Conservation (phyloP, 2,329 filamentous ascomycete genomes). For the Penicillium sp. region DNA sequence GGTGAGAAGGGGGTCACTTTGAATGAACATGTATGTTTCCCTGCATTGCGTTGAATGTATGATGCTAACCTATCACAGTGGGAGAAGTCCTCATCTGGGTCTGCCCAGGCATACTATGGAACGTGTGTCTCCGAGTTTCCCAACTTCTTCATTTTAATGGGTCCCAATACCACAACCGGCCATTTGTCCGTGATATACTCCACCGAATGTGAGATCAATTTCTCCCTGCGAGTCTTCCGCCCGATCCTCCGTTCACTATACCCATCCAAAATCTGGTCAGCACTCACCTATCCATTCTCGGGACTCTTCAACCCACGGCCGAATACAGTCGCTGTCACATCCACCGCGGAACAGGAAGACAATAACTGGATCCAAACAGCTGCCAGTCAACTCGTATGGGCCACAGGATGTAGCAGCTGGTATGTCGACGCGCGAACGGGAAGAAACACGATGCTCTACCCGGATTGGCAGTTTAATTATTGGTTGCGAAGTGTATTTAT, state of each 20-base stretch:
- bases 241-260: slow-evolving; percentile 39
- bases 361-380: slow-evolving; percentile 42
- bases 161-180: slow-evolving; percentile 50
- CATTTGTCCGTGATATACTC: slow-evolving; percentile 54
- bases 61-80: slow-evolving; percentile 30
- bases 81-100: slow-evolving; percentile 28
- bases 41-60: no score
- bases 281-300: slow-evolving; percentile 28
- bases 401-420: slow-evolving; percentile 54
- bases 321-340: slow-evolving; percentile 31
- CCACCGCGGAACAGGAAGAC: slow-evolving; percentile 30
- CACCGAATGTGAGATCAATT: slow-evolving; percentile 55
- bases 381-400: slow-evolving; percentile 50
- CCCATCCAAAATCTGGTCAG: slow-evolving; percentile 24
- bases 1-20: slow-evolving; percentile 41
- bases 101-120: slow-evolving; percentile 49
- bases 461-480: slow-evolving; percentile 52
- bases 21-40: slow-evolving; percentile 29
- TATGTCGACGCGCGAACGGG: slow-evolving; percentile 49
- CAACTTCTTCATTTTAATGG: slow-evolving; percentile 50
- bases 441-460: slow-evolving; percentile 55
- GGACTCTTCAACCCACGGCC: background rate
- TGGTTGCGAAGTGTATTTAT: slow-evolving; percentile 52
- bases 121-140: slow-evolving; percentile 50
- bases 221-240: slow-evolving; percentile 42